Conservation (phyloP, 768 basidiomycete genomes). For the Xerocomellus intermedius region DNA sequence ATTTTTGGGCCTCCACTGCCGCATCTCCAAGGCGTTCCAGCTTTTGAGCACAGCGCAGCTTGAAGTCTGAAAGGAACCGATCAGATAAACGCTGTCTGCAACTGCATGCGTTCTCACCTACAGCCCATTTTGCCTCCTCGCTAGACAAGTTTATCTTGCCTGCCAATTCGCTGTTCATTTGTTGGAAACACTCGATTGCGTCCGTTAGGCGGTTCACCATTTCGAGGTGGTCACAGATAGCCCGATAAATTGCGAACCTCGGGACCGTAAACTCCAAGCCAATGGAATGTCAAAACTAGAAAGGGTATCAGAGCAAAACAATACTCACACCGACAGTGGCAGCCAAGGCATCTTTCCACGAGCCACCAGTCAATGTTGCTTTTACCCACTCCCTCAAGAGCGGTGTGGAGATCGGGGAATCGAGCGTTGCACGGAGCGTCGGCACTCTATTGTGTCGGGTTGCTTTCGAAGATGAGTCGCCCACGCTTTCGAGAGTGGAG, state of each 20-base stretch:
- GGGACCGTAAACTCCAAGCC: neutral
- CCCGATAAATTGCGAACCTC: neutral
- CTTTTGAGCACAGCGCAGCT: too few relatives aligned
- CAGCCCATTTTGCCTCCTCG: too few relatives aligned
- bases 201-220: neutral
- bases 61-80: too few relatives aligned
- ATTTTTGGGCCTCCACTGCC: too few relatives aligned
- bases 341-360: too few relatives aligned
- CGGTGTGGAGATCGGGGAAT: neutral
- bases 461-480: neutral
- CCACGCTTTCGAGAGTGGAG: neutral
- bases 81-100: too few relatives aligned
- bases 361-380: neutral
- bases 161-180: too few relatives aligned
- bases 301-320: neutral
- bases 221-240: neutral
- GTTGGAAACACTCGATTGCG: neutral
- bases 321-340: too few relatives aligned
- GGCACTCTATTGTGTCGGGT: too few relatives aligned
- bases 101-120: too few relatives aligned
- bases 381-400: constrained; percentile 6
- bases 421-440: neutral
- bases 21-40: too few relatives aligned
- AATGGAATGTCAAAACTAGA: neutral
- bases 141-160: too few relatives aligned